These are phyloP conservation scores for Fusarium algeriense DNA, from an alignment of 2,329 filamentous ascomycete genomes.

Conservation along the genomic window DNA sequence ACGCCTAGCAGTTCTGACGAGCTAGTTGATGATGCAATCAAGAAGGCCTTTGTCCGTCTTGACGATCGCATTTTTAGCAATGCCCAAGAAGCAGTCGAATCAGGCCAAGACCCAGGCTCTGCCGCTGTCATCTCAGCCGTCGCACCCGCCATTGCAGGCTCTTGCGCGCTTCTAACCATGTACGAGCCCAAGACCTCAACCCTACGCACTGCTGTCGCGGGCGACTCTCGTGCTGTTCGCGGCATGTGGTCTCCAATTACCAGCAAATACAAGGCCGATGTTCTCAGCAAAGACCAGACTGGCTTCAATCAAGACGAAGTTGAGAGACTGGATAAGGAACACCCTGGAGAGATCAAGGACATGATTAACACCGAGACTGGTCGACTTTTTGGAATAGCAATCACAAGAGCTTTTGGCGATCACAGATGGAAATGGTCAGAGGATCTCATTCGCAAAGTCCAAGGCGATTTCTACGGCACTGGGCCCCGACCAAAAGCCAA, in stretches of 20 bases:
- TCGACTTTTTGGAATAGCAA: constrained; percentile 70
- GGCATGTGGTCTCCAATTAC: constrained; percentile 60
- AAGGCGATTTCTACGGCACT: constrained; percentile 64
- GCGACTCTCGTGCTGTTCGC: constrained; percentile 75
- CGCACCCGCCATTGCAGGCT: constrained; percentile 61
- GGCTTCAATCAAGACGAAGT: constrained; percentile 72
- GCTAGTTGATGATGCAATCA: constrained; percentile 66
- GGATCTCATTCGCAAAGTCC: constrained; percentile 52
- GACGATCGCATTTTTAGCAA: constrained; percentile 66
- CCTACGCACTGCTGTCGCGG: constrained; percentile 73
- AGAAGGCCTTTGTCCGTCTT: constrained; percentile 66
- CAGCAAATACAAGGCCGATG: constrained; percentile 61
- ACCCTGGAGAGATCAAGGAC: constrained; percentile 71
- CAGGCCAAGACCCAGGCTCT: constrained; percentile 46
- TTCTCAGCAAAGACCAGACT: constrained; percentile 74
- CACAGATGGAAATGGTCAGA: constrained; percentile 75
- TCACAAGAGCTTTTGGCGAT: constrained; percentile 77
- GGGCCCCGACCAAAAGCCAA: constrained; percentile 57
- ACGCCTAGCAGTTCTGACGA: constrained; percentile 54
- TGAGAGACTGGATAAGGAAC: constrained; percentile 64
- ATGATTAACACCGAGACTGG: constrained; percentile 63
- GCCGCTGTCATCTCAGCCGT: constrained; percentile 50
- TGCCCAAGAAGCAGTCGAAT: constrained; percentile 51
- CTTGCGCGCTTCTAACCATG: constrained; percentile 72
- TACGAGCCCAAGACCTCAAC: constrained; percentile 67